Percentiles rank a stretch among this genome's conserved stretches.
phyloP scores from a whole-genome alignment of 176 grass and related monocot species.

The Rhynchospora breviuscula region DNA sequence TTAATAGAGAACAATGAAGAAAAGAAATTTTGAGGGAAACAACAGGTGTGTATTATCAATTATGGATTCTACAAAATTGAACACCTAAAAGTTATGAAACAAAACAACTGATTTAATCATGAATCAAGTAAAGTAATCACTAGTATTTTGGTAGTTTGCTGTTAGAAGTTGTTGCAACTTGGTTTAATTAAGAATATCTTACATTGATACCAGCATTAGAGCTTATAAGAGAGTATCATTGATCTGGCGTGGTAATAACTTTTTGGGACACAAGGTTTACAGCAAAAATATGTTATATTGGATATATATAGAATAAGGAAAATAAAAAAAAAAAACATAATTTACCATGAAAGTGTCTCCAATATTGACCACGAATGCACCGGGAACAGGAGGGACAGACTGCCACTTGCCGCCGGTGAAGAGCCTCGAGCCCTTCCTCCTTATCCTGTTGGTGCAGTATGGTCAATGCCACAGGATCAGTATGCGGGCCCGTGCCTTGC shows the following conservation, averaged over 20 bases:
- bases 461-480: slow-evolving; percentile 69
- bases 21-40: no score
- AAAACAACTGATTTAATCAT: no score
- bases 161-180: no score
- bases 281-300: background rate
- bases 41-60: no score
- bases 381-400: slow-evolving; percentile 37
- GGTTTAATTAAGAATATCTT: no score
- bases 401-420: slow-evolving; percentile 49
- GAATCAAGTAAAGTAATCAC: no score
- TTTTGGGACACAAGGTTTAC: background rate
- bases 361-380: slow-evolving; percentile 62
- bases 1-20: no score
- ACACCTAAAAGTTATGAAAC: no score
- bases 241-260: background rate
- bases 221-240: background rate
- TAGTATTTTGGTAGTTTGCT: no score
- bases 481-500: slow-evolving; percentile 73
- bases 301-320: background rate
- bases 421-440: slow-evolving; percentile 68
- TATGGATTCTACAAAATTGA: no score
- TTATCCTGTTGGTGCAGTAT: slow-evolving; percentile 54
- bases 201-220: background rate
- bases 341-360: slow-evolving; percentile 80
- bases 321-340: background rate